These are phyloP conservation scores for Stephania japonica DNA, from an alignment of 164 flowering plant species.

Conservation along the genomic window DNA sequence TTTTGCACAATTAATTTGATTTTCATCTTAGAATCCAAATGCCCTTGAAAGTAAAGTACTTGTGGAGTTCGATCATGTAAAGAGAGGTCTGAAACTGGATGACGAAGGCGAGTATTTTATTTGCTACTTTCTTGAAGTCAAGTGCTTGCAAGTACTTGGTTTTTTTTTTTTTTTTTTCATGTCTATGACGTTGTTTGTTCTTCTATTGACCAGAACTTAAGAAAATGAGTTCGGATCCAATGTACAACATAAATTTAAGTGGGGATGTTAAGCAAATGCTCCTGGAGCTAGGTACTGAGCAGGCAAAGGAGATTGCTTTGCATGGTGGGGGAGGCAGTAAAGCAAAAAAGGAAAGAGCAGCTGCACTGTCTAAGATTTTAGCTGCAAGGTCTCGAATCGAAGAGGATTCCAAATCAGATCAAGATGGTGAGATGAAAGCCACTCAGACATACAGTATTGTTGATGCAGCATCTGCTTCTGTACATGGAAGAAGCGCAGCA, in stretches of 20 bases:
- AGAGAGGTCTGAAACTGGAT: constrained; percentile 69
- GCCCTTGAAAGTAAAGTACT: constrained; percentile 73
- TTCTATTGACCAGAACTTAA: constrained; percentile 38
- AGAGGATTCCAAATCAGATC: constrained; percentile 45
- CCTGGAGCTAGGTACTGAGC: constrained; percentile 90
- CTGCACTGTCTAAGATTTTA: constrained; percentile 69
- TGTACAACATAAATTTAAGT: constrained; percentile 59
- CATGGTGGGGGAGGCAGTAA: constrained; percentile 95
- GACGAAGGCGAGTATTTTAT: constrained; percentile 63
- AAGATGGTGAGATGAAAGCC: constrained; percentile 42
- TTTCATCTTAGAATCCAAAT: constrained; percentile 74
- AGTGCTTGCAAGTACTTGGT: neutral
- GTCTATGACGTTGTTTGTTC: constrained; percentile 1
- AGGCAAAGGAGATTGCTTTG: constrained; percentile 68
- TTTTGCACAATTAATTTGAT: neutral
- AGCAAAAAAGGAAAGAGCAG: constrained; percentile 91
- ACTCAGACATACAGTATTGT: constrained; percentile 69
- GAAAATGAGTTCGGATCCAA: constrained; percentile 61
- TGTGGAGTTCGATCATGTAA: constrained; percentile 87
- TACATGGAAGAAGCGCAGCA: constrained; percentile 97
- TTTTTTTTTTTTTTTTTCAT: neutral
- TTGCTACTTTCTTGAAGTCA: neutral
- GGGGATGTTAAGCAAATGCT: constrained; percentile 97
- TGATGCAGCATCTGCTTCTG: constrained; percentile 98
- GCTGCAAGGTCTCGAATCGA: constrained; percentile 72